phyloP scores from a whole-genome alignment of 495 filamentous ascomycete genomes.

The Neurospora sp. region DNA sequence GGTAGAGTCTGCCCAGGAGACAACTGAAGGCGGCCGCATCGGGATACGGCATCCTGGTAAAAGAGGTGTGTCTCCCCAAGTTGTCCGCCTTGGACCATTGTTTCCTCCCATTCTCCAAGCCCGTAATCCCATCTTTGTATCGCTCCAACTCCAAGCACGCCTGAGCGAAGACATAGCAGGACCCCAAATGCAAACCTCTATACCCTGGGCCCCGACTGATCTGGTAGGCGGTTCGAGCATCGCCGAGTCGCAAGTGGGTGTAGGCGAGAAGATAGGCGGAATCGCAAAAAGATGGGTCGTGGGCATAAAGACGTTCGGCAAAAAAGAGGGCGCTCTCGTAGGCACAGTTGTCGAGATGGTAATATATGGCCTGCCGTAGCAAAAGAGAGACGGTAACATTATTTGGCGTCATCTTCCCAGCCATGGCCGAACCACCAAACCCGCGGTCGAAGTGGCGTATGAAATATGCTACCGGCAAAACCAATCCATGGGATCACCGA shows the following conservation, averaged over 20 bases:
- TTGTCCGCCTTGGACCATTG: constrained; percentile 62
- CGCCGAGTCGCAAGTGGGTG: constrained; percentile 72
- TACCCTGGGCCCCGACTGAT: constrained; percentile 51
- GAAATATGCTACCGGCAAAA: constrained; percentile 13
- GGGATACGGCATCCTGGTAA: constrained; percentile 60
- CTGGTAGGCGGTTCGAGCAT: constrained; percentile 58
- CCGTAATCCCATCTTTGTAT: constrained; percentile 67
- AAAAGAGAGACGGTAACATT: constrained; percentile 58
- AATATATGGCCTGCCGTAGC: constrained; percentile 76
- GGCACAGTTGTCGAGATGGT: constrained; percentile 86
- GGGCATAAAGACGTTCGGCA: constrained; percentile 71
- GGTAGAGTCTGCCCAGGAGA: constrained; percentile 78
- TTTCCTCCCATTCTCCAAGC: constrained; percentile 62
- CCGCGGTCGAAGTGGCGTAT: constrained; percentile 11
- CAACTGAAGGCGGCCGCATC: constrained; percentile 75
- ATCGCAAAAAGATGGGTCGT: constrained; percentile 70
- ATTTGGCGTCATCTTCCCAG: constrained; percentile 55
- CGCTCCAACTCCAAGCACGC: constrained; percentile 70
- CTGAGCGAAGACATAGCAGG: constrained; percentile 85
- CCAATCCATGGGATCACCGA: constrained; percentile 19
- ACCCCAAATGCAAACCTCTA: constrained; percentile 68
- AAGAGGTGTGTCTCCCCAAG: constrained; percentile 64
- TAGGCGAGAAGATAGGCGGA: constrained; percentile 73
- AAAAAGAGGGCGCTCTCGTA: constrained; percentile 85
- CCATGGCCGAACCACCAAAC: constrained; percentile 8